These are phyloP conservation scores for Dendrobium catenatum DNA, from an alignment of 106 monocot genomes.

Conservation along the genomic window DNA sequence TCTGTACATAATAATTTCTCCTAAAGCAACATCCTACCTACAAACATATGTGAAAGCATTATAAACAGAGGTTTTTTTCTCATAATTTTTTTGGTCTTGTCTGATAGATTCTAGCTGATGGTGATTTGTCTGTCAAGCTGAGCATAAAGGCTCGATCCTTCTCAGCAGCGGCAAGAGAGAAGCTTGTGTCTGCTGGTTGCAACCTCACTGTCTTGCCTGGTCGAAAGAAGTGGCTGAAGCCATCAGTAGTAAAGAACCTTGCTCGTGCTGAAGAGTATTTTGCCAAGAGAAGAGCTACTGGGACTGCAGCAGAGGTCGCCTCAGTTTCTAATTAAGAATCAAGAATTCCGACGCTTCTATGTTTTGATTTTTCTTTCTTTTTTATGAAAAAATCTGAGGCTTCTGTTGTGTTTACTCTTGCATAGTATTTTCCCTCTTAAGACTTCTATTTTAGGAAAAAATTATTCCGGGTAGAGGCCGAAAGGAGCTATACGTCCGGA, in stretches of 20 bases:
- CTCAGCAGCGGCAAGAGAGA: constrained; percentile 66
- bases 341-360: too few relatives aligned
- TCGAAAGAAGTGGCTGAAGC: constrained; percentile 87
- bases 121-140: constrained; percentile 66
- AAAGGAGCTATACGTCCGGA: too few relatives aligned
- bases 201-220: constrained; percentile 66
- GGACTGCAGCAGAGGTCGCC: constrained; percentile 3
- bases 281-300: constrained; percentile 66
- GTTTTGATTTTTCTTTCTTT: too few relatives aligned
- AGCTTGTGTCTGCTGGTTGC: constrained; percentile 83
- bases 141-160: constrained; percentile 75
- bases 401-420: too few relatives aligned
- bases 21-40: background rate
- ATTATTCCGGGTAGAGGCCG: too few relatives aligned
- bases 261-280: constrained; percentile 87
- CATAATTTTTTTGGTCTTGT: background rate
- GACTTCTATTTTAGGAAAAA: too few relatives aligned
- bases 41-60: background rate
- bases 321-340: too few relatives aligned
- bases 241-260: constrained; percentile 76
- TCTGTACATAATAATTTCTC: too few relatives aligned
- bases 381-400: too few relatives aligned
- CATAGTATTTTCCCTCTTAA: too few relatives aligned
- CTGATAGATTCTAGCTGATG: constrained; percentile 74
- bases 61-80: background rate